Conservation (phyloP, 2,329 filamentous ascomycete genomes). For the Phyllosticta paracitricarpa region DNA sequence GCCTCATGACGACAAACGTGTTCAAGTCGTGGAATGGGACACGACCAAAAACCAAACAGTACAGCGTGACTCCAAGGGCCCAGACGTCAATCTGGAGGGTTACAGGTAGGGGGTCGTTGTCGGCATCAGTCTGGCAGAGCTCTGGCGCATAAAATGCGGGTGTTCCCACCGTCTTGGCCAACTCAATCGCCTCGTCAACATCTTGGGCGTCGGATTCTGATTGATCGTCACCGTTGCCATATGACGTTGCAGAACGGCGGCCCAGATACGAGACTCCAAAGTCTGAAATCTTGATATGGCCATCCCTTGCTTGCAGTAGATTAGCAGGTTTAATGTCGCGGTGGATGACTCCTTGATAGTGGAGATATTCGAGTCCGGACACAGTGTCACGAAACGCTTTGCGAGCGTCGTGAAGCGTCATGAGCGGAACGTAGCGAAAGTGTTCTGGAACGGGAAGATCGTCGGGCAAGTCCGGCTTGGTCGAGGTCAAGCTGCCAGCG, state of each 20-base stretch:
- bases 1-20: slow-evolving; percentile 82
- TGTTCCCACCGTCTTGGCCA: slow-evolving; percentile 97
- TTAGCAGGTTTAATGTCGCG: slow-evolving; percentile 58
- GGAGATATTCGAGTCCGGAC: slow-evolving; percentile 81
- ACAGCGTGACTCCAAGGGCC: slow-evolving; percentile 92
- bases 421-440: slow-evolving; percentile 84
- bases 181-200: slow-evolving; percentile 75
- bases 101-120: slow-evolving; percentile 58
- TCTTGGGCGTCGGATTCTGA: slow-evolving; percentile 77
- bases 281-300: slow-evolving; percentile 93
- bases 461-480: slow-evolving; percentile 37
- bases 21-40: slow-evolving; percentile 89
- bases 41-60: slow-evolving; percentile 87
- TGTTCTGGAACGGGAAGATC: slow-evolving; percentile 71
- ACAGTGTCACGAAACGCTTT: slow-evolving; percentile 87
- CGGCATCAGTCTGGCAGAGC: slow-evolving; percentile 78
- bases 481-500: slow-evolving; percentile 62
- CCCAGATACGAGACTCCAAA: slow-evolving; percentile 98
- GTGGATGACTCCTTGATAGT: slow-evolving; percentile 43
- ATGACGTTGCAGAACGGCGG: slow-evolving; percentile 65
- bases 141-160: slow-evolving; percentile 97
- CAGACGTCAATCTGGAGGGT: slow-evolving; percentile 94
- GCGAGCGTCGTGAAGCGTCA: slow-evolving; percentile 75
- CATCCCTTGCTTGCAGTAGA: slow-evolving; percentile 72
- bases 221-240: slow-evolving; percentile 42